Base-by-base conservation (phyloP, 2,329 filamentous ascomycete genomes). In the Fusarium sp. region DNA sequence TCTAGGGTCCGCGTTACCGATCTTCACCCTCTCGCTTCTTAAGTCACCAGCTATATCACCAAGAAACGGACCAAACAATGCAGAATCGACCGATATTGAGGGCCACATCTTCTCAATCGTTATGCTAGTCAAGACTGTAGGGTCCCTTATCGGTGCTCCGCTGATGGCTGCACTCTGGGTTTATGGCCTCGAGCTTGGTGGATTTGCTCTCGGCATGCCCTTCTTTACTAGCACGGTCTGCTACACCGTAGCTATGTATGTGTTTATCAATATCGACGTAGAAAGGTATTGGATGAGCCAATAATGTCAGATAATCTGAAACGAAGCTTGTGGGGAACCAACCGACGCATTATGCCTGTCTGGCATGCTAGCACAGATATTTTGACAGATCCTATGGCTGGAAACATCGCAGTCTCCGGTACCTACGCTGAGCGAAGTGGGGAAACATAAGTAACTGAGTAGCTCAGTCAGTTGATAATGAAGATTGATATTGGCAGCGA, bases 91-190 rank as follows among this genome's bases (percentile, higher is more conserved):
- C 1, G 77, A 80, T 16, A 71, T 78, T 0, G 81, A 83, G 29
- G 78, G 77, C 7, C 82, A 83, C 30, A 76, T 85, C 3, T 85
- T 85, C 60, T 83, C 84, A 4, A 80, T 86, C n/a, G 83, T 84
- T 16, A 86, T 86, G 83, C 77, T 86, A 69, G 78, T 84, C 3
- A 84, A 84, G 74, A 84, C 83, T 0, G 75, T 82, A 1, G 84
- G 84, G 6, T 83, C 83, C 9, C 76, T 86, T 12, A 60, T 86
- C 0, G 84, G 84, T 0, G 83, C 83, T 3, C 82, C 83, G 1
- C 69, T 83, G 11, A 85, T 86, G 83, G 83, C 83, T 5, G 64
- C 77, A 2, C 56, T 84, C 4, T 86, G 84, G 84, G 81, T 85
- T 7, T 70, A 72, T n/a, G 84, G 82, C 4, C 82, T 86, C 16